phyloP scores from a whole-genome alignment of 345 rosid species.

The Pelargonium nanum region DNA sequence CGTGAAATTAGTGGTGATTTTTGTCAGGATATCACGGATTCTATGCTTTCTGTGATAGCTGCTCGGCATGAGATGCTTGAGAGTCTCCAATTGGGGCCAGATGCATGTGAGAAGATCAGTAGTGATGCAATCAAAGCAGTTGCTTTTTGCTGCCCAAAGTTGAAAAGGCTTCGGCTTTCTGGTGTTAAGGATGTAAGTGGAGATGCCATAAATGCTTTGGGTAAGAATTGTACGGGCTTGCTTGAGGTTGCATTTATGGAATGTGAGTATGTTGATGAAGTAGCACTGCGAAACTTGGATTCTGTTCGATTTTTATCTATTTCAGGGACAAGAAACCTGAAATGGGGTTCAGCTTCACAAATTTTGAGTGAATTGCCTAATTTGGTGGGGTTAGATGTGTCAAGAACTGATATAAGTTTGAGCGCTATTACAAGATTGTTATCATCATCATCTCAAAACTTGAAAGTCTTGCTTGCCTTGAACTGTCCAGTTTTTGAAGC shows the following conservation, averaged over 20 bases:
- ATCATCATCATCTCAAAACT: conserved; percentile 42
- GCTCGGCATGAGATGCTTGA: conserved; percentile 69
- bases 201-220: conserved; percentile 68
- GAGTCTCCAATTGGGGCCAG: conserved; percentile 79
- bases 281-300: conserved; percentile 42
- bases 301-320: conserved; percentile 59
- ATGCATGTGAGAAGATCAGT: conserved; percentile 68
- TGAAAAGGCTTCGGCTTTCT: conserved; percentile 61
- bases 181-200: conserved; percentile 59
- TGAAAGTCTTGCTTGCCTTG: conserved; percentile 68
- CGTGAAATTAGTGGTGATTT: conserved; percentile 67
- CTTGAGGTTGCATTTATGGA: conserved; percentile 63
- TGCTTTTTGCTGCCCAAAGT: conserved; percentile 63
- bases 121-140: conserved; percentile 63
- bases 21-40: conserved; percentile 70
- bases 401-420: conserved; percentile 63
- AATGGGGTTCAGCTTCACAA: conserved; percentile 54
- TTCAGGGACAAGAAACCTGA: conserved; percentile 72
- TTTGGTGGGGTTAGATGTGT: conserved; percentile 61
- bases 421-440: conserved; percentile 53
- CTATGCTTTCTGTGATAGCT: conserved; percentile 57
- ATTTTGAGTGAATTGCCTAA: conserved; percentile 64
- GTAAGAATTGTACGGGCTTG: conserved; percentile 49
- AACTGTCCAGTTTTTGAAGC: conserved; percentile 57
- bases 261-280: conserved; percentile 57